Evolutionary conservation across 2,329 filamentous ascomycete species (phyloP).

Genomic region (Pseudocercospora crystallina): DNA sequence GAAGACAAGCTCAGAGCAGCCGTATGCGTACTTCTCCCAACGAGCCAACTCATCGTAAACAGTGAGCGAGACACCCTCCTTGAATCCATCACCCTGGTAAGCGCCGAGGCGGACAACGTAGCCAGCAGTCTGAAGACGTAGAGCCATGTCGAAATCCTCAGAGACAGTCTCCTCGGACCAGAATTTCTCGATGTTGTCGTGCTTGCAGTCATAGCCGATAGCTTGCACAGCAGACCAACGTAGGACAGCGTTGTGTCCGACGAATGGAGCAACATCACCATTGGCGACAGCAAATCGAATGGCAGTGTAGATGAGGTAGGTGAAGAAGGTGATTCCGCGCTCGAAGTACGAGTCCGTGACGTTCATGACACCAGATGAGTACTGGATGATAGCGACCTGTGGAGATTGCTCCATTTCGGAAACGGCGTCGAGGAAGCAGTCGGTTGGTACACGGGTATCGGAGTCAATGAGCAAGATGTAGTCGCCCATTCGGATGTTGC

Average conservation of each 20-base stretch:
- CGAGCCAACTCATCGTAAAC: constrained; percentile 81
- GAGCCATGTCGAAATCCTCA: constrained; percentile 80
- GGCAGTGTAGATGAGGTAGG: constrained; percentile 71
- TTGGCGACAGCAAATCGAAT: constrained; percentile 76
- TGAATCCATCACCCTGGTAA: constrained; percentile 74
- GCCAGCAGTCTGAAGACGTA: constrained; percentile 69
- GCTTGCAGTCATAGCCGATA: constrained; percentile 67
- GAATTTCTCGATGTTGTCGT: constrained; percentile 70
- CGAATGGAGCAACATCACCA: constrained; percentile 75
- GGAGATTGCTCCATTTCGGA: constrained; percentile 80
- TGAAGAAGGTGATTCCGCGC: constrained; percentile 45
- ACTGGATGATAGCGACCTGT: constrained; percentile 76
- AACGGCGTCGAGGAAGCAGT: constrained; percentile 76
- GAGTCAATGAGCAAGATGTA: constrained; percentile 79
- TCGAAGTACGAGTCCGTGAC: constrained; percentile 67
- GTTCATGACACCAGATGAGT: constrained; percentile 76
- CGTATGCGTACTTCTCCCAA: constrained; percentile 86
- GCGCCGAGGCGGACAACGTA: constrained; percentile 72
- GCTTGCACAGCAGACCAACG: constrained; percentile 75
- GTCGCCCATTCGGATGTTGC: constrained; percentile 82
- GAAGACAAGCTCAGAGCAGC: constrained; percentile 80
- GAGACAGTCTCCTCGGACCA: constrained; percentile 80
- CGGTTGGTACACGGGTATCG: constrained; percentile 73
- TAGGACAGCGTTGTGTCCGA: constrained; percentile 76
- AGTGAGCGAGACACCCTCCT: constrained; percentile 79